Evolutionary conservation across 768 basidiomycete genomes (phyloP).

Genomic region (Podaxis mareebaensis): DNA sequence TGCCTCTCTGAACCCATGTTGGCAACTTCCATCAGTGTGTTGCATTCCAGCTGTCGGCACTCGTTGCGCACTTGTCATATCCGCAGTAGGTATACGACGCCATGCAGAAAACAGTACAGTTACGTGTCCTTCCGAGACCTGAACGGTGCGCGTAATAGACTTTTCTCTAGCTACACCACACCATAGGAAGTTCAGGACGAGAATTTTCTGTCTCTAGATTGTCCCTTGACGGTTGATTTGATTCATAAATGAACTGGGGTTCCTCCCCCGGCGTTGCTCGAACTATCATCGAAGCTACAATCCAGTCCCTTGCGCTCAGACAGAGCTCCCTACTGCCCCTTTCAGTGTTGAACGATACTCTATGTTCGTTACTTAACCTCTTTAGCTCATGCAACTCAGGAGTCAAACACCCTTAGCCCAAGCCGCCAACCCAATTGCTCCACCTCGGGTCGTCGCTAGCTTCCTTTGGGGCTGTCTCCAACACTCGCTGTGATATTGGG

Average conservation of each 20-base stretch:
- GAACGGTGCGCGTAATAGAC: background rate
- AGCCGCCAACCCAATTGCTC: background rate
- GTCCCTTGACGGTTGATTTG: no score
- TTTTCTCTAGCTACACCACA: background rate
- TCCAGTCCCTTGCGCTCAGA: no score
- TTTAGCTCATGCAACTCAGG: background rate
- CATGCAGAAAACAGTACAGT: background rate
- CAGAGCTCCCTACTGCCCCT: no score
- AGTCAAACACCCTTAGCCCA: background rate
- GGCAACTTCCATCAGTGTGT: background rate
- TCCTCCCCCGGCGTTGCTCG: no score
- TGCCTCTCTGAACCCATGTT: background rate
- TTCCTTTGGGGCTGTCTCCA: no score
- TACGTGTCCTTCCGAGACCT: background rate
- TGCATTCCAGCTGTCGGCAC: background rate
- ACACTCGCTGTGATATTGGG: no score
- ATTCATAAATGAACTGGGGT: no score
- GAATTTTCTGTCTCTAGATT: no score
- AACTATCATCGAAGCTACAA: no score
- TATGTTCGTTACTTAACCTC: background rate
- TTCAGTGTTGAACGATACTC: no score
- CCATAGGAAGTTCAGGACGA: no score
- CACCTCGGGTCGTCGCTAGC: background rate
- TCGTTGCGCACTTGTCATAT: background rate
- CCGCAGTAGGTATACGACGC: background rate